Percentiles rank a stretch among this genome's conserved stretches.
These are phyloP conservation scores for Artemisia argyi DNA, from an alignment of 129 eudicot genomes.

Conservation along the genomic window DNA sequence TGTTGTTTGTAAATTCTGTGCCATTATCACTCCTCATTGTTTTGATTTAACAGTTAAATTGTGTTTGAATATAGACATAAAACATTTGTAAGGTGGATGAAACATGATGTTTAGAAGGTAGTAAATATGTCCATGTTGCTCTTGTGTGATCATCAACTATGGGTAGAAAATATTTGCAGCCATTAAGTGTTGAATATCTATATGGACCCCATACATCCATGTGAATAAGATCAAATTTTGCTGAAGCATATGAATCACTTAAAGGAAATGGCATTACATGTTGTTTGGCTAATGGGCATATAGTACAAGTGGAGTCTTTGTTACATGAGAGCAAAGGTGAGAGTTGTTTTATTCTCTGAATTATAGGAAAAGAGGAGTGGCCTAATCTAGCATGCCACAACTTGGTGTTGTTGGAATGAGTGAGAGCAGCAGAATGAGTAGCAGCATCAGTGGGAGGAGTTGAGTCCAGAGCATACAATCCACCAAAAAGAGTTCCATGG, in stretches of 20 bases:
- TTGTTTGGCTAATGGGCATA: neutral
- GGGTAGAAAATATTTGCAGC: neutral
- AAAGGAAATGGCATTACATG: neutral
- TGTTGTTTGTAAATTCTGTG: neutral
- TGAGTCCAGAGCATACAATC: too few species aligned
- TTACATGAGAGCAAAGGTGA: neutral
- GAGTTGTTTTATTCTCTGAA: neutral
- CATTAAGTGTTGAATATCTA: neutral
- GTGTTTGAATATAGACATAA: neutral
- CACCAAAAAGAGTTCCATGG: too few species aligned
- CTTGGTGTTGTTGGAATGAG: too few species aligned
- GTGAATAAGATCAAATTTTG: neutral
- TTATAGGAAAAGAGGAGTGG: neutral
- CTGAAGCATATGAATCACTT: neutral
- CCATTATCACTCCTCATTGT: neutral
- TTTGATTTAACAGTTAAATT: neutral
- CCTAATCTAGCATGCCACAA: too few species aligned
- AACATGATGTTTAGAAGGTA: neutral
- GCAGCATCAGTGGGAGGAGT: too few species aligned
- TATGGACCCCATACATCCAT: slow-evolving; percentile 3
- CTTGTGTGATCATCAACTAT: neutral
- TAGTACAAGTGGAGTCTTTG: neutral
- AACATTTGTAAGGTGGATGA: neutral
- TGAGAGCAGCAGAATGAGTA: too few species aligned
- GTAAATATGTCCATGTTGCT: neutral